phyloP scores from a whole-genome alignment of 2,329 filamentous ascomycete species.

The Pseudogymnoascus sp. region DNA sequence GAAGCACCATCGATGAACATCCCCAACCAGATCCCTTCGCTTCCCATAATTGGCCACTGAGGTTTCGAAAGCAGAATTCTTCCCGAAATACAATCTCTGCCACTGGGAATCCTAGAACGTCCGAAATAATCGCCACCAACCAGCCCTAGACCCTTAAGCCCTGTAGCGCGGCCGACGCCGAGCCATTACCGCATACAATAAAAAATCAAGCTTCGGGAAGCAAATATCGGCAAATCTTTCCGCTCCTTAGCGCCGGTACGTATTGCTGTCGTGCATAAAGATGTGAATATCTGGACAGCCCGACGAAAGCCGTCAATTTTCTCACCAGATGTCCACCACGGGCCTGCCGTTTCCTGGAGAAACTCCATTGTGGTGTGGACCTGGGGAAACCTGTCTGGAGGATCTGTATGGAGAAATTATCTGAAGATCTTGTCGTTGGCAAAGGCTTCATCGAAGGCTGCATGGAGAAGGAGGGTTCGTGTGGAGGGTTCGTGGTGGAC shows the following conservation, averaged over 20 bases:
- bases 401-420: background rate
- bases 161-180: background rate
- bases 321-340: background rate
- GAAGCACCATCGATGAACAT: constrained; percentile 4
- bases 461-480: too few species aligned
- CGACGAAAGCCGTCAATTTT: constrained; percentile 5
- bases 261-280: background rate
- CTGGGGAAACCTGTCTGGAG: background rate
- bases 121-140: background rate
- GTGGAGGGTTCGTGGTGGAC: background rate
- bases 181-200: constrained; percentile 2
- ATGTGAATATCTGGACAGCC: background rate
- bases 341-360: constrained; percentile 7
- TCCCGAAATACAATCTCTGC: background rate
- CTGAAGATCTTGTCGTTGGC: background rate
- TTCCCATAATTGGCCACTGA: background rate
- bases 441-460: too few species aligned
- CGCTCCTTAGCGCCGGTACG: background rate
- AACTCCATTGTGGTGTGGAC: constrained; percentile 5
- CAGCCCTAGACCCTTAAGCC: background rate
- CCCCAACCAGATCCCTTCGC: background rate
- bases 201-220: constrained; percentile 1
- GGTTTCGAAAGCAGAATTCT: background rate
- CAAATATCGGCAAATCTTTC: background rate
- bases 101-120: background rate